These are phyloP conservation scores for Euphorbia celastroides DNA, from an alignment of 441 rosid genomes.

Conservation along the genomic window DNA sequence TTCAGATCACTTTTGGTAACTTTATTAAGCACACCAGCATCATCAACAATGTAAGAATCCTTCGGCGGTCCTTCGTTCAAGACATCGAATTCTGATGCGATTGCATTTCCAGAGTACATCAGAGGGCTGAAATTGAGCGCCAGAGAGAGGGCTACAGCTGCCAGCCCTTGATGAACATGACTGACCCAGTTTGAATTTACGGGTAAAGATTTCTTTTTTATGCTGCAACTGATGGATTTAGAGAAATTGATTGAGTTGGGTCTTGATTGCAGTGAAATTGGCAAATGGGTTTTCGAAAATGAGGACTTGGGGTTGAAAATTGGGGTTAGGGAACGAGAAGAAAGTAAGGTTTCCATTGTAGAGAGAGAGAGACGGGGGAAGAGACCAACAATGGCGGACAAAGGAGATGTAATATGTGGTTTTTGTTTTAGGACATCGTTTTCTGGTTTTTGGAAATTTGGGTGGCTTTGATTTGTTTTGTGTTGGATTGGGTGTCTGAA, in stretches of 20 bases:
- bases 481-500: conserved; percentile 40
- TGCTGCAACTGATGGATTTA: conserved; percentile 35
- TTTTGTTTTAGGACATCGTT: conserved; percentile 5
- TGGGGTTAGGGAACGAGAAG: conserved; percentile 53
- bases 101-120: conserved; percentile 42
- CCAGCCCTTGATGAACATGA: conserved; percentile 70
- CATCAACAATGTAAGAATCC: conserved; percentile 75
- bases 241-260: conserved; percentile 29
- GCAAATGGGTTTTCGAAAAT: conserved; percentile 24
- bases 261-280: conserved; percentile 38
- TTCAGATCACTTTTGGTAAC: conserved; percentile 75
- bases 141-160: conserved; percentile 69
- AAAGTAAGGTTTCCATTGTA: conserved; percentile 73
- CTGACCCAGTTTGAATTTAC: conserved; percentile 39
- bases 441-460: conserved; percentile 23
- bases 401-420: neutral
- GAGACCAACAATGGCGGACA: conserved; percentile 18
- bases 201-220: conserved; percentile 33
- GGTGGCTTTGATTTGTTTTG: conserved; percentile 36
- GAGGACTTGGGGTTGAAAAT: conserved; percentile 39
- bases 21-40: conserved; percentile 85
- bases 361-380: conserved; percentile 20
- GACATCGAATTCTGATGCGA: conserved; percentile 87
- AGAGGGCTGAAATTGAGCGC: conserved; percentile 77
- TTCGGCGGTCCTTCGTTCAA: conserved; percentile 79